These are phyloP conservation scores for Fusarium succisae DNA, from an alignment of 2,329 filamentous ascomycete species.

Conservation along the genomic window DNA sequence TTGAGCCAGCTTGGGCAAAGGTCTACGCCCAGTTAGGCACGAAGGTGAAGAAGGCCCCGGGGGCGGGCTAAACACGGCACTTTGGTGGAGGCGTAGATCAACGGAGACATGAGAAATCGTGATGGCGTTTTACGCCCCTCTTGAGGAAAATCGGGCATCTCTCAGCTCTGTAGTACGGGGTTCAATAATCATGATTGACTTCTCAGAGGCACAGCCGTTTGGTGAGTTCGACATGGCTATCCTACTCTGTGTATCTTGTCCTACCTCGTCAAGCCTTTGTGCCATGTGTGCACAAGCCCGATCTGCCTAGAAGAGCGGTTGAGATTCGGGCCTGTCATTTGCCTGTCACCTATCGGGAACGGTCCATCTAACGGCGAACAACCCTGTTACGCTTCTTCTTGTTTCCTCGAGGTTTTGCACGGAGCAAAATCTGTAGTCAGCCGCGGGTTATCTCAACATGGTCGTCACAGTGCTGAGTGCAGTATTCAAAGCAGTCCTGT, in stretches of 20 bases:
- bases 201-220: neutral
- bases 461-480: neutral
- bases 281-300: conserved; percentile 15
- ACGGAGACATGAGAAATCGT: conserved; percentile 22
- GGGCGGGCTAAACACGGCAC: conserved; percentile 27
- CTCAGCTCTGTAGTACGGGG: conserved; percentile 19
- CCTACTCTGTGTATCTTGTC: conserved; percentile 20
- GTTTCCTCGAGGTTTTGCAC: conserved; percentile 23
- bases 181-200: neutral
- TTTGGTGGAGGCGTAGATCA: conserved; percentile 37
- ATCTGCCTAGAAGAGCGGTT: conserved; percentile 4
- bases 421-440: neutral
- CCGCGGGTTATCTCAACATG: neutral
- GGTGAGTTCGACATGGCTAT: conserved; percentile 14
- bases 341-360: conserved; percentile 13
- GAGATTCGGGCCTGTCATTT: conserved; percentile 15
- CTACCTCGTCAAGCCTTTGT: conserved; percentile 24
- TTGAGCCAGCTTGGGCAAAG: conserved; percentile 29
- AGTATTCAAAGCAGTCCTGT: neutral
- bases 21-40: conserved; percentile 28
- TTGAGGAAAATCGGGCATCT: conserved; percentile 26
- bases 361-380: conserved; percentile 15
- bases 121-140: conserved; percentile 16
- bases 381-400: conserved; percentile 24
- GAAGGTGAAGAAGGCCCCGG: conserved; percentile 2